Evolutionary conservation across 2,329 filamentous ascomycete species (phyloP), one percentile per base, ranked within the genome.

Genomic region (Colletotrichum tabaci): DNA sequence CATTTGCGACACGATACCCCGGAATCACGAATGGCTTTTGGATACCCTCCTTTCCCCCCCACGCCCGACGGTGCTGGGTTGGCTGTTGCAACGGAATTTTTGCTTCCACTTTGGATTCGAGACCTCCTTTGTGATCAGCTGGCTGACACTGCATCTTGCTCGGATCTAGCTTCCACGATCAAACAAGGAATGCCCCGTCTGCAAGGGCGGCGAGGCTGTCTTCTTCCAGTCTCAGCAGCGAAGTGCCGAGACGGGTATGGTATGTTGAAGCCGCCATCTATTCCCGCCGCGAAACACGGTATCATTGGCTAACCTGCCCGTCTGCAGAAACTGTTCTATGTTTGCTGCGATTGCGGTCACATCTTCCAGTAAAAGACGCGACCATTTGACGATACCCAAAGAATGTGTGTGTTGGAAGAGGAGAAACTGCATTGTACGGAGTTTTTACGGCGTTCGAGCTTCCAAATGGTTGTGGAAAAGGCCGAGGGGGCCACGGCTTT

Each of bases 171-270:
- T 98, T 82, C 96, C 96, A 75, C 92, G 95, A 78, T 92, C 94
- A 77, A 94, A 94, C 81, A 94, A 93, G 84, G 88, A 89, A 72
- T 99, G 96, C 85, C 94, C 95, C 63, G 89, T 87, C 76, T 99
- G 97, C 87, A 88, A 89, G 75, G 93, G 96, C 82, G 90, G 91
- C 77, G 95, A 98, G 84, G 95, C 95, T 56, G 97, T 99, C 72
- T 99, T 98, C 86, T 99, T 99, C 87, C 96, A 99, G 86, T 98
- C 95, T 73, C 96, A 99, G 82, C 95, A 98, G 86, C 93, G 96
- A 83, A 98, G 93, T 76, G 94, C 94, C 60, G 95, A 98, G 83
- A 99, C 96, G 55, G 96, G 96, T 85, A 99, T 99, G 96, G 96
- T 98, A 84, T 87, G 93, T 78, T 64, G 8, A 56, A 23, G 46